Base-by-base conservation (phyloP, 2,329 filamentous ascomycete species). In the Coniochaeta pulveracea region DNA sequence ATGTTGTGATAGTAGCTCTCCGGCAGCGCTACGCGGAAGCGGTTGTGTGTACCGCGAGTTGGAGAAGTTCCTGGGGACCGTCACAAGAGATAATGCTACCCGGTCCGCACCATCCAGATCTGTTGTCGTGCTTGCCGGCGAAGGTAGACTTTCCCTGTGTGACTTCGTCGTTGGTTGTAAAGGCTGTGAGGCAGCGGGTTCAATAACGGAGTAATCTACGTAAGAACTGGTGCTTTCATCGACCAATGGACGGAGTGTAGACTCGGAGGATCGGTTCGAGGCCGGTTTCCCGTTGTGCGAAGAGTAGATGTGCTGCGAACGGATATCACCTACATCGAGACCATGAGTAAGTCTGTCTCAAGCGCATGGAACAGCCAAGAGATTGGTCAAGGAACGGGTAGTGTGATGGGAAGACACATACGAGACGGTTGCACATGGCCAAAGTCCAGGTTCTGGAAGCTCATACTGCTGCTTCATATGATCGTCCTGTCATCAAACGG, bases 61-160 rank as follows among this genome's bases (percentile, higher is more conserved):
- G 18, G 14, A 19, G 28, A 19, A 19, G 22, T 31, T n/a, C n/a
- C n/a, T 31, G 34, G 40, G 43, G 32, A 40, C 46, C 12, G 45
- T 36, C n/a, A 49, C 41, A 53, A 56, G 10, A 58, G 50, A 35
- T 31, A 19, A 16, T 31, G 28, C 11, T n/a, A n/a, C n/a, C n/a
- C 57, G 55, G 28, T 63, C 58, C 6, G 59, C 57, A 3, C 60
- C 62, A 53, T 66, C 63, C 19, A 62, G 49, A 37, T 67, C 63
- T 31, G 54, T 41, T 18, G 51, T 43, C 14, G 48, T 45, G 2
- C 45, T 47, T 6, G 47, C 47, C 10, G 52, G 46, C 19, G 54
- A 52, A 8, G 57, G 56, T 21, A 58, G 61, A 12, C 61, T 58
- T 2, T 60, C 59, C 2, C 55, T 55, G 42, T 47, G 53, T 6